Conservation (phyloP, 2,329 filamentous ascomycete species). For the Bipolaris oryzae region DNA sequence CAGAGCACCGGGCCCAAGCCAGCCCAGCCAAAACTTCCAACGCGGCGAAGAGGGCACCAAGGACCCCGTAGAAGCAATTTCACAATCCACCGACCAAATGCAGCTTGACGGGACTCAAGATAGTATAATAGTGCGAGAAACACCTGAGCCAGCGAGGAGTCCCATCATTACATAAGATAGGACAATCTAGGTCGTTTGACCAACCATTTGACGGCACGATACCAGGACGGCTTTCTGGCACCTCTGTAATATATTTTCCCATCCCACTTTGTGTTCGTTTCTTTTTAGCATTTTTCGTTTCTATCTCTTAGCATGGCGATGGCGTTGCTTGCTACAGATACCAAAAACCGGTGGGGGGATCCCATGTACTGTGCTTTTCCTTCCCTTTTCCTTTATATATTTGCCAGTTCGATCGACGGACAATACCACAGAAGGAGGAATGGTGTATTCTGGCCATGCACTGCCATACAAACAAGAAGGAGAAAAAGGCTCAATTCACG, state of each 20-base stretch:
- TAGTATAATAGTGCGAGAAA: constrained; percentile 10
- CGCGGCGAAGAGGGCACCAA: neutral
- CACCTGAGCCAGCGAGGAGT: constrained; percentile 12
- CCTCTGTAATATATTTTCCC: neutral
- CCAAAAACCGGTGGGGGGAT: neutral
- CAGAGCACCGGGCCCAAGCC: neutral
- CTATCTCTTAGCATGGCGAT: constrained; percentile 6
- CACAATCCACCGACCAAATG: constrained; percentile 13
- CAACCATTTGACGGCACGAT: neutral
- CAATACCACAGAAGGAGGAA: too few species aligned
- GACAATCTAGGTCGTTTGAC: neutral
- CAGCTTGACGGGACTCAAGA: constrained; percentile 4
- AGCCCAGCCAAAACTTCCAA: neutral
- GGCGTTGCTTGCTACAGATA: constrained; percentile 7
- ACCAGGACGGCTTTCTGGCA: neutral
- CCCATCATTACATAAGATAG: constrained; percentile 62
- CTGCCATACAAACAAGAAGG: too few species aligned
- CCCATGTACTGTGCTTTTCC: neutral
- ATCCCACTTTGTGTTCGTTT: neutral
- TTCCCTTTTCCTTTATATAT: neutral
- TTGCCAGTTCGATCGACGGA: neutral
- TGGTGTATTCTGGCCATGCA: too few species aligned
- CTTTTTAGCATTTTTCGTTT: neutral
- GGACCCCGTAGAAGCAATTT: constrained; percentile 14
- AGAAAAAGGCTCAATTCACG: too few species aligned